Percentiles rank a stretch among this genome's conserved stretches.
phyloP scores from a whole-genome alignment of 768 basidiomycete genomes.

The Mycena metata region DNA sequence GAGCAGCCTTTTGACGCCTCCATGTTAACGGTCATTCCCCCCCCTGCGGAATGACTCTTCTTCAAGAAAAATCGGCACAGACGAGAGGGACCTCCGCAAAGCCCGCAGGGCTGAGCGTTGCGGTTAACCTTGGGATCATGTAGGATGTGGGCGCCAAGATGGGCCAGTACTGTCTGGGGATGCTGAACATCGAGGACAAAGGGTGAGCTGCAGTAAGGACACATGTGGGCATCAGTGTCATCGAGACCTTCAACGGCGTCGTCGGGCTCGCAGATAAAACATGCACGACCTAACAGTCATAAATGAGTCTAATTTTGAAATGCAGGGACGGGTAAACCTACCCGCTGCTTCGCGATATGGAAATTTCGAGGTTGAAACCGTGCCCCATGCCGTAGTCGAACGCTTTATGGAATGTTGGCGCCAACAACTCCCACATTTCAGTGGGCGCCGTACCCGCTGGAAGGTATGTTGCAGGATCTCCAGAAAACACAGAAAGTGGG shows the following conservation, averaged over 20 bases:
- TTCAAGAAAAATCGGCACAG: neutral
- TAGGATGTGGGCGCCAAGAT: slow-evolving; percentile 46
- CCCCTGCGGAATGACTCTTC: neutral
- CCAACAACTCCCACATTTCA: neutral
- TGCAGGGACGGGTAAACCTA: too few relatives aligned
- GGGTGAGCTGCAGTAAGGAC: neutral
- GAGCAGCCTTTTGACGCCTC: neutral
- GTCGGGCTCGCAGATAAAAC: slow-evolving; percentile 6
- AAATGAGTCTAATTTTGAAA: too few relatives aligned
- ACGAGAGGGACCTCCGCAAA: slow-evolving; percentile 41
- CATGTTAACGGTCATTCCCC: neutral
- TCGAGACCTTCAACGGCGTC: neutral
- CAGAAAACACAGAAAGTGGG: neutral
- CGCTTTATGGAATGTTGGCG: neutral
- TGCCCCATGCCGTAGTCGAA: neutral
- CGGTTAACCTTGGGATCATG: slow-evolving; percentile 35
- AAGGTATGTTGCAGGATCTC: neutral
- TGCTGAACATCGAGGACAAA: slow-evolving; percentile 12
- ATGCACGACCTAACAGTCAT: slow-evolving; percentile 5
- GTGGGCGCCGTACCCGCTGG: neutral
- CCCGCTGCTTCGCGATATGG: too few relatives aligned
- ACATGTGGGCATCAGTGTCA: neutral
- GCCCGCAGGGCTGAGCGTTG: slow-evolving; percentile 40
- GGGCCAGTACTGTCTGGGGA: slow-evolving; percentile 43
- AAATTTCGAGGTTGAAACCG: too few relatives aligned